Evolutionary conservation across 2,329 filamentous ascomycete genomes (phyloP).

Genomic region (Botryosphaeria dothidea): DNA sequence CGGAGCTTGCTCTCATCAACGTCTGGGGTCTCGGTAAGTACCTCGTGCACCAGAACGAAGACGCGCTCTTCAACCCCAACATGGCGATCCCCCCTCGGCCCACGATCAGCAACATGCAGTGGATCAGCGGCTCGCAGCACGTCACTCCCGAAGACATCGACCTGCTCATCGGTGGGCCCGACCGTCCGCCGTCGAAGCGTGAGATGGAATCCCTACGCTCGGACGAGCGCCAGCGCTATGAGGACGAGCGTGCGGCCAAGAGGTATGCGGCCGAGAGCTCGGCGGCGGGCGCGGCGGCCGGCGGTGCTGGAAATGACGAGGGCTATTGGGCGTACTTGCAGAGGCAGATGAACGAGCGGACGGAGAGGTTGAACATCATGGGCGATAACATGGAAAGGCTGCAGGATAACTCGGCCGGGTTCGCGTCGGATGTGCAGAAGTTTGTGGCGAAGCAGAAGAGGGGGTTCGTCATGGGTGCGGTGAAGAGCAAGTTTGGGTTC

Average conservation of each 20-base stretch:
- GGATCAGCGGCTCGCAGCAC: conserved; percentile 94
- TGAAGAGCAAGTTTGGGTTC: conserved; percentile 20
- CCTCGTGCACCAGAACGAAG: conserved; percentile 45
- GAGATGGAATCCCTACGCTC: conserved; percentile 79
- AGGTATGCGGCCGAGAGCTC: conserved; percentile 29
- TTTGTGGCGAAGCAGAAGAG: conserved; percentile 86
- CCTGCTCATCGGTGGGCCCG: conserved; percentile 82
- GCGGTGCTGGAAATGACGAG: conserved; percentile 45
- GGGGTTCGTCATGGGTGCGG: conserved; percentile 70
- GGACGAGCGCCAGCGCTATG: conserved; percentile 63
- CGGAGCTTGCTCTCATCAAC: conserved; percentile 79
- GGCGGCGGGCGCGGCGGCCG: conserved; percentile 22
- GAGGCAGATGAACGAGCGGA: conserved; percentile 84
- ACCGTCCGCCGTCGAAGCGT: conserved; percentile 83
- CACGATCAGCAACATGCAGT: conserved; percentile 93
- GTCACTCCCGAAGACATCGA: conserved; percentile 87
- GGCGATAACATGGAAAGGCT: conserved; percentile 83
- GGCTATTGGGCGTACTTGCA: conserved; percentile 77
- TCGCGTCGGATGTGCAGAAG: conserved; percentile 86
- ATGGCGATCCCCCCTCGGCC: conserved; percentile 75
- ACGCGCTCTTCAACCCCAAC: conserved; percentile 77
- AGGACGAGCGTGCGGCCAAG: conserved; percentile 37
- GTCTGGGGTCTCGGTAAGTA: conserved; percentile 72
- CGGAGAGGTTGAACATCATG: conserved; percentile 80
- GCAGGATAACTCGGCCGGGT: conserved; percentile 77